These are phyloP conservation scores for Lachancea lanzarotensis DNA, from an alignment of 805 yeast species.

Conservation along the genomic window DNA sequence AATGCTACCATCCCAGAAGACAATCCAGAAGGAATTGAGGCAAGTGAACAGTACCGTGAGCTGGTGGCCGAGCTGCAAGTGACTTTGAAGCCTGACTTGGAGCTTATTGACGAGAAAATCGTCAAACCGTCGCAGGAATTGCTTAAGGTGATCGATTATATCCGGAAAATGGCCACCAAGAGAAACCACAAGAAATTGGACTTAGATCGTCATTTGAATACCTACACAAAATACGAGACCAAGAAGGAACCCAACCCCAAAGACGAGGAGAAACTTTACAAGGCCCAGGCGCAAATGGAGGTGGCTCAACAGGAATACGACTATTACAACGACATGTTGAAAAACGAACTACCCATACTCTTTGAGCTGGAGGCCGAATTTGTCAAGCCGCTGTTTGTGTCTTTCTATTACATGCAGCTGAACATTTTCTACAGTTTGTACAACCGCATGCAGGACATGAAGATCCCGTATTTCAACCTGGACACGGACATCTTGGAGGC, in stretches of 20 bases:
- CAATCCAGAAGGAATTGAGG: slow-evolving; percentile 93
- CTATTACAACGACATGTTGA: slow-evolving; percentile 91
- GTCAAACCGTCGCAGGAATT: slow-evolving; percentile 89
- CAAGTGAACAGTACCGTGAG: slow-evolving; percentile 84
- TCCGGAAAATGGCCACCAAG: slow-evolving; percentile 90
- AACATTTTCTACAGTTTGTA: slow-evolving; percentile 92
- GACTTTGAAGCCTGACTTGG: slow-evolving; percentile 85
- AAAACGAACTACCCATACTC: slow-evolving; percentile 79
- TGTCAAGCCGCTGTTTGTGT: slow-evolving; percentile 87
- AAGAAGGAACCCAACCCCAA: slow-evolving; percentile 80
- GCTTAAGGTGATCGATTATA: slow-evolving; percentile 69
- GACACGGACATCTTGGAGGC: slow-evolving; percentile 77
- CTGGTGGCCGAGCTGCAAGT: slow-evolving; percentile 82
- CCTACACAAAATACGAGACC: slow-evolving; percentile 63
- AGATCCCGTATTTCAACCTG: slow-evolving; percentile 92
- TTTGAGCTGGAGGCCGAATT: slow-evolving; percentile 87
- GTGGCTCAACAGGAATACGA: slow-evolving; percentile 94
- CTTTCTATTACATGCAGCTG: slow-evolving; percentile 95
- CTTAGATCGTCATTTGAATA: slow-evolving; percentile 74
- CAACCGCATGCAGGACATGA: slow-evolving; percentile 88
- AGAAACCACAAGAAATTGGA: slow-evolving; percentile 94
- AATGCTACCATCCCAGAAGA: slow-evolving; percentile 82
- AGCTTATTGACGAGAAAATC: slow-evolving; percentile 82
- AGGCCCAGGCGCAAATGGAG: slow-evolving; percentile 81
- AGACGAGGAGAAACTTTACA: slow-evolving; percentile 86